These are phyloP conservation scores for Lichtheimia ramosa DNA, from an alignment of 371 early-diverging fungal genomes.

Conservation along the genomic window DNA sequence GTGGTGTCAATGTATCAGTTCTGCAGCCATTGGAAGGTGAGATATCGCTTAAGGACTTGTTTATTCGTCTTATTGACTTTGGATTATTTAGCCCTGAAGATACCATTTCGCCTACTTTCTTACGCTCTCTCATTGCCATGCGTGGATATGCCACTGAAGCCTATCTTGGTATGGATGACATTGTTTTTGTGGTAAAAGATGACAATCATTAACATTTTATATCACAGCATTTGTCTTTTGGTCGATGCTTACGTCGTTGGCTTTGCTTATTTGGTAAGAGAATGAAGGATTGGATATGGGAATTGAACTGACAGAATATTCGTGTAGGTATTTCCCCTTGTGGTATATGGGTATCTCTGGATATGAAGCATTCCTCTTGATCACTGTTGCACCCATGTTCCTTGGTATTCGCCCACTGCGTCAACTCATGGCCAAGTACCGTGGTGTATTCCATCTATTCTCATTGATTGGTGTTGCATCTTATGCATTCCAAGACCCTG, in stretches of 20 bases:
- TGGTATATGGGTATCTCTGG: constrained; percentile 89
- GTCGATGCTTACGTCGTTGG: constrained; percentile 76
- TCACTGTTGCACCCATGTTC: constrained; percentile 60
- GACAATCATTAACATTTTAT: background rate
- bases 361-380: constrained; percentile 72
- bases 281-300: background rate
- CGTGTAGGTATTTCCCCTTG: constrained; percentile 65
- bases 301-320: background rate
- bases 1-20: constrained; percentile 3
- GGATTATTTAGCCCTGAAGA: constrained; percentile 30
- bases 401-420: constrained; percentile 65
- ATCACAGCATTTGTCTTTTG: constrained; percentile 71
- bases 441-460: constrained; percentile 58
- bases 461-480: constrained; percentile 67
- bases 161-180: constrained; percentile 51
- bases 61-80: too few relatives aligned
- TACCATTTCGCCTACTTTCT: constrained; percentile 34
- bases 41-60: background rate
- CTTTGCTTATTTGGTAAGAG: constrained; percentile 74
- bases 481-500: constrained; percentile 59
- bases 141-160: constrained; percentile 50
- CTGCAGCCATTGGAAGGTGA: constrained; percentile 21
- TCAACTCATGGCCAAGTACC: constrained; percentile 52
- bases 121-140: constrained; percentile 22
- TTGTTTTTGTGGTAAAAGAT: background rate